These are phyloP conservation scores for Phytopythium litorale DNA, from an alignment of 352 stramenopile species.

Conservation along the genomic window DNA sequence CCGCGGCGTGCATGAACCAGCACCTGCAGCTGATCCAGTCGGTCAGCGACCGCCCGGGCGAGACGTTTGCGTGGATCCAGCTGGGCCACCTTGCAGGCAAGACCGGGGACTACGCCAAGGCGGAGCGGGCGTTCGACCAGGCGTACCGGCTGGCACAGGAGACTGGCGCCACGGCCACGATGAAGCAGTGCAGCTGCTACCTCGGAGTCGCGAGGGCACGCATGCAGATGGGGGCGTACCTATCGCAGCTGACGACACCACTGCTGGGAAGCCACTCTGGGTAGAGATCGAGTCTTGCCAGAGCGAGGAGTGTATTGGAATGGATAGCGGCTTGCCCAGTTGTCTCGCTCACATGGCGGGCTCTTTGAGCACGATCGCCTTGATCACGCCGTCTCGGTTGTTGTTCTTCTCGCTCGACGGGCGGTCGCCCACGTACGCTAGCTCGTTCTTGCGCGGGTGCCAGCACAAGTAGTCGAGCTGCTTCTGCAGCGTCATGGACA, in stretches of 20 bases:
- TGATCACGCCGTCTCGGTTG: slow-evolving; percentile 81
- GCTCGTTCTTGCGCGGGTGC: slow-evolving; percentile 78
- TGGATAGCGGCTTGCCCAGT: neutral
- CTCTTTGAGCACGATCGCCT: slow-evolving; percentile 74
- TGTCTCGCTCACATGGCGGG: slow-evolving; percentile 1
- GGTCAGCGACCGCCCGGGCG: slow-evolving; percentile 65
- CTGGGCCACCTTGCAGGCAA: slow-evolving; percentile 72
- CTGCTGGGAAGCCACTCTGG: slow-evolving; percentile 8
- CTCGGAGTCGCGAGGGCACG: slow-evolving; percentile 63
- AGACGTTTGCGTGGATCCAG: slow-evolving; percentile 87
- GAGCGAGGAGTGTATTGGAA: neutral
- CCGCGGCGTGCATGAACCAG: slow-evolving; percentile 85
- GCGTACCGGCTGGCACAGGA: slow-evolving; percentile 74
- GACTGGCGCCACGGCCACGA: slow-evolving; percentile 49
- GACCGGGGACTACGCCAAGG: slow-evolving; percentile 50
- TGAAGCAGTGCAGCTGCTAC: slow-evolving; percentile 84
- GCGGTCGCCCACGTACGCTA: slow-evolving; percentile 84
- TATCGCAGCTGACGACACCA: slow-evolving; percentile 37
- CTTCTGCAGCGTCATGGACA: slow-evolving; percentile 69
- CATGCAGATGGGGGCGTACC: slow-evolving; percentile 62
- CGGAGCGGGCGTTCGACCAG: slow-evolving; percentile 74
- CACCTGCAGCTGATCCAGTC: slow-evolving; percentile 88
- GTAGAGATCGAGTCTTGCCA: neutral
- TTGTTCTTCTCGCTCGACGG: slow-evolving; percentile 70
- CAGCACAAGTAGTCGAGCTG: slow-evolving; percentile 75